A percentile compares a stretch with the other conserved stretches of the same genome.
Conservation (phyloP, 2,329 filamentous ascomycete genomes). For the Coniochaeta sp. region DNA sequence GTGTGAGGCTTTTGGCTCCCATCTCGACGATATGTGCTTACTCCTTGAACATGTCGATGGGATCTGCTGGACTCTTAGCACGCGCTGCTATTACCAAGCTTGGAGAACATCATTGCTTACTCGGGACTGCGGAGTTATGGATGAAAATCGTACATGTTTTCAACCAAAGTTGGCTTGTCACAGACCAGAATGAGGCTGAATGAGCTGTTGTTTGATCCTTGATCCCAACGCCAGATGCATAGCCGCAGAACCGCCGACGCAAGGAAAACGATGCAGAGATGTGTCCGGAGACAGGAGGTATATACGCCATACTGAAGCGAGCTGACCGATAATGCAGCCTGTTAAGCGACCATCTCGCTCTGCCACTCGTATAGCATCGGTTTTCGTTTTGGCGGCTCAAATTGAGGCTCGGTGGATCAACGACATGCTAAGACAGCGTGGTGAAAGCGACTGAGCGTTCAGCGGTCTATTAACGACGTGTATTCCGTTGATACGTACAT, state of each 20-base stretch:
- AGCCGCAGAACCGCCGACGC: not conserved
- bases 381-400: not conserved
- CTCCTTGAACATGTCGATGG: no score
- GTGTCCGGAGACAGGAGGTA: not conserved
- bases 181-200: not conserved
- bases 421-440: no score
- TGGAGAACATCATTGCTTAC: not conserved
- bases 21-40: no score
- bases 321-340: not conserved
- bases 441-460: no score
- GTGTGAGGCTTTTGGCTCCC: no score
- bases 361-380: not conserved
- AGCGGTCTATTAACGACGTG: no score
- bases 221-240: not conserved
- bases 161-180: not conserved
- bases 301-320: no score
- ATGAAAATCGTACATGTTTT: not conserved
- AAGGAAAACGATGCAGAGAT: not conserved
- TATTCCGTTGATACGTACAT: no score
- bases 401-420: no score
- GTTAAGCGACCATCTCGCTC: not conserved
- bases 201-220: not conserved
- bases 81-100: not conserved
- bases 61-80: not conserved
- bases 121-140: not conserved